These are phyloP conservation scores for Cupressus sempervirens DNA, from an alignment of 75 land plant genomes.

Conservation along the genomic window DNA sequence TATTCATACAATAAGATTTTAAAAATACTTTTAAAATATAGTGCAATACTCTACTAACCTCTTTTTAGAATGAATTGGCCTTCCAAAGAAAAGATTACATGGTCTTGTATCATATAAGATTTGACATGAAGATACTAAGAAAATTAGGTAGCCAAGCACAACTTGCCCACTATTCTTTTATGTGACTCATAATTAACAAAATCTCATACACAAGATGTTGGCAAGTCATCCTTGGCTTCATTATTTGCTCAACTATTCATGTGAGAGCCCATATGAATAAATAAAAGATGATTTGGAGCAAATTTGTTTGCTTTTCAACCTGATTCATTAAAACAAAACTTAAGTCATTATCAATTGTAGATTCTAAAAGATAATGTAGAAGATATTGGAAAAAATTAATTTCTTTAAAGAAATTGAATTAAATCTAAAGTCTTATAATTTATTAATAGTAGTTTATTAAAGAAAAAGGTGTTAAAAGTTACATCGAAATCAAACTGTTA, in stretches of 20 bases:
- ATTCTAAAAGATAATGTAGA: too few species aligned
- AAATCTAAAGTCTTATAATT: too few species aligned
- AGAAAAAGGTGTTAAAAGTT: too few species aligned
- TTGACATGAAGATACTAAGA: neutral
- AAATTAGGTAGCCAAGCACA: neutral
- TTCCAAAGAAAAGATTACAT: neutral
- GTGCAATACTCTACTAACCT: neutral
- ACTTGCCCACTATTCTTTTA: neutral
- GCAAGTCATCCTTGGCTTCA: slow-evolving; percentile 8
- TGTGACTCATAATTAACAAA: neutral
- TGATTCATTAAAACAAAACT: neutral
- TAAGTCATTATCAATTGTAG: too few species aligned
- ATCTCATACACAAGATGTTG: neutral
- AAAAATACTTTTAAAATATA: too few species aligned
- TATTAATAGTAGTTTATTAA: too few species aligned
- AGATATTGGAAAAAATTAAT: too few species aligned
- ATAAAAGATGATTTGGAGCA: neutral
- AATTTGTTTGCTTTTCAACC: neutral
- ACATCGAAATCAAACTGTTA: too few species aligned
- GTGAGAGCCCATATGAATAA: neutral
- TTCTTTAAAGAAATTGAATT: too few species aligned
- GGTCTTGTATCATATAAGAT: neutral
- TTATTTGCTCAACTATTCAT: neutral
- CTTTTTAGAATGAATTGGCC: neutral
- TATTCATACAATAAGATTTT: too few species aligned